phyloP scores from a whole-genome alignment of 2,329 filamentous ascomycete genomes.

The Aspergillus flavus region DNA sequence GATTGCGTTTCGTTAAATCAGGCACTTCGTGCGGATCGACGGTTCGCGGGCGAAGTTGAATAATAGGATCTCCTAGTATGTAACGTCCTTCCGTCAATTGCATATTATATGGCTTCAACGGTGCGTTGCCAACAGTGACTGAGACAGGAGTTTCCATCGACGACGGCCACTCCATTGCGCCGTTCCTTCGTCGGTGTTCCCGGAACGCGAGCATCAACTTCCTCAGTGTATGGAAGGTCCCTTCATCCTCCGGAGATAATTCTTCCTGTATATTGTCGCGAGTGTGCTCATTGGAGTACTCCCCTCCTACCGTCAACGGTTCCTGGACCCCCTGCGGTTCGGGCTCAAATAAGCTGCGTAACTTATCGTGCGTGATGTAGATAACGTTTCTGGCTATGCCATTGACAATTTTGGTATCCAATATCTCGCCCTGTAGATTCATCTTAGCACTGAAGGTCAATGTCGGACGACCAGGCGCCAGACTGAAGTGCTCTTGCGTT shows the following conservation, averaged over 20 bases:
- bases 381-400: constrained; percentile 59
- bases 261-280: constrained; percentile 28
- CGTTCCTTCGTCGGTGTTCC: constrained; percentile 39
- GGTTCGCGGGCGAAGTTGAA: constrained; percentile 33
- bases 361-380: constrained; percentile 51
- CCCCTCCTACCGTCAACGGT: constrained; percentile 36
- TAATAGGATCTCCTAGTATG: constrained; percentile 46
- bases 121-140: constrained; percentile 27
- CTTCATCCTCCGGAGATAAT: constrained; percentile 37
- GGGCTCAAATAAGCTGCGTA: constrained; percentile 42
- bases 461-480: constrained; percentile 56
- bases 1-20: constrained; percentile 41
- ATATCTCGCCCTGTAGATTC: constrained; percentile 52
- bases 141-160: constrained; percentile 23
- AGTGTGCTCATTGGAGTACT: constrained; percentile 21
- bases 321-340: constrained; percentile 18
- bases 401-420: constrained; percentile 57
- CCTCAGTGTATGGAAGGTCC: constrained; percentile 38
- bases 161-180: constrained; percentile 39
- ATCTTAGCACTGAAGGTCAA: constrained; percentile 64
- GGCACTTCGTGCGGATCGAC: constrained; percentile 40
- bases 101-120: constrained; percentile 31
- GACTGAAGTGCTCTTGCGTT: constrained; percentile 56
- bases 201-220: constrained; percentile 44
- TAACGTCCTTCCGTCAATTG: constrained; percentile 35